Evolutionary conservation across 1,139 yeast species (phyloP), one percentile per base, ranked within the genome.

Genomic region (Yamadazyma conglobata): DNA sequence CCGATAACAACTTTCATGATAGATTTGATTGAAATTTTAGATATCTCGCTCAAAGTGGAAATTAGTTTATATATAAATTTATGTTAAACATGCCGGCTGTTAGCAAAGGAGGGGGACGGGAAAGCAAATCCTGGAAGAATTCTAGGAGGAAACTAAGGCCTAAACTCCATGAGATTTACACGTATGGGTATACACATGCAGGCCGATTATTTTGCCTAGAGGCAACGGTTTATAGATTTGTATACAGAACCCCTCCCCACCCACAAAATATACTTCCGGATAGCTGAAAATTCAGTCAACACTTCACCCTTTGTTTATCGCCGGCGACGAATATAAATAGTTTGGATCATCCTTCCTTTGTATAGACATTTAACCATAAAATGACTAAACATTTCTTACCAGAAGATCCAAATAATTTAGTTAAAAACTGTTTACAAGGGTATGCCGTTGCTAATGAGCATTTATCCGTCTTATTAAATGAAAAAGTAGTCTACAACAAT

Each of bases 401-500:
- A 32, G 35, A 41, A 22, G 40, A 49, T 22, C 40, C 46, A 3
- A 39, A 33, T 12, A 34, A 47, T 29, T 41, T 50, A 18, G 53
- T 45, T 3, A 39, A 43, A 22, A 39, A 49, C 24, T 46, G 52
- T 27, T 33, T 48, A 16, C 44, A 38, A 30, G 48, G 48, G 6
- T 44, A 44, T 27, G 49, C 46, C 8, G 40, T 39, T 6, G 23
- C 44, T 22, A 48, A 48, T 26, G 40, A 44, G 27, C 32, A 38
- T 20, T 34, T 50, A 15, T 44, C 54, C 9, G 46, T 48, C 10
- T 37, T 48, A 26, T 59, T 59, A 25, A 50, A 56, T 31, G 68
- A 64, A 37, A 53, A 59, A 30, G 65, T 65, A 13, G 34, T 64
- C 7, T 65, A 43, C 46, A 55, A 63, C 40, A 52, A 54, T 33